Conservation (phyloP, 352 stramenopile species). For the Thraustochytrium sp. region DNA sequence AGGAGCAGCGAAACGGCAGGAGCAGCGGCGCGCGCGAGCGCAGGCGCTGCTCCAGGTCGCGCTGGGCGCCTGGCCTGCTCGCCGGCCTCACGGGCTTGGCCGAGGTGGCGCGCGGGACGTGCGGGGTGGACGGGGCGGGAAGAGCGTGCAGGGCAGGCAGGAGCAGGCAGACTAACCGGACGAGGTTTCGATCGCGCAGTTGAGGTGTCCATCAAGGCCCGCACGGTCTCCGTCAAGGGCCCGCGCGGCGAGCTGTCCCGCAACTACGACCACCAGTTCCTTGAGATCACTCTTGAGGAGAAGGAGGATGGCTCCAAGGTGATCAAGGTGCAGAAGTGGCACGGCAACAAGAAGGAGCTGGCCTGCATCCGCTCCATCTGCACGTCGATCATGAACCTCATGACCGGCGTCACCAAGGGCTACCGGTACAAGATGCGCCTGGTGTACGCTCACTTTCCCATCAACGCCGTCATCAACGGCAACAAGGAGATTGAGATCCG, state of each 20-base stretch:
- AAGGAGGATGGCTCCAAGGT: slow-evolving; percentile 63
- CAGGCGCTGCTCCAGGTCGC: not conserved
- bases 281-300: slow-evolving; percentile 86
- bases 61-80: not conserved
- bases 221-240: slow-evolving; percentile 90
- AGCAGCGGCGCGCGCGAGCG: too few species aligned
- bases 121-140: too few species aligned
- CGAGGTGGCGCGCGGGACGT: too few species aligned
- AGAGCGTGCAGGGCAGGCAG: not conserved
- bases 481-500: slow-evolving; percentile 87
- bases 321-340: slow-evolving; percentile 95
- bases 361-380: slow-evolving; percentile 94
- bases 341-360: slow-evolving; percentile 96
- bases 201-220: slow-evolving; percentile 83
- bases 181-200: slow-evolving; percentile 57
- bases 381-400: slow-evolving; percentile 99
- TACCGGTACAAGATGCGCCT: slow-evolving; percentile 99
- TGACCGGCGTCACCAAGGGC: slow-evolving; percentile 91
- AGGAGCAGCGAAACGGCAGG: too few species aligned
- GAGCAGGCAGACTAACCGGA: not conserved
- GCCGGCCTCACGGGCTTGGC: not conserved
- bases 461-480: slow-evolving; percentile 92
- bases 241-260: slow-evolving; percentile 86
- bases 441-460: slow-evolving; percentile 99
- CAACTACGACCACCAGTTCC: slow-evolving; percentile 94